phyloP scores from a whole-genome alignment of 495 filamentous ascomycete species.

The Pyrenopolyporus hunteri region DNA sequence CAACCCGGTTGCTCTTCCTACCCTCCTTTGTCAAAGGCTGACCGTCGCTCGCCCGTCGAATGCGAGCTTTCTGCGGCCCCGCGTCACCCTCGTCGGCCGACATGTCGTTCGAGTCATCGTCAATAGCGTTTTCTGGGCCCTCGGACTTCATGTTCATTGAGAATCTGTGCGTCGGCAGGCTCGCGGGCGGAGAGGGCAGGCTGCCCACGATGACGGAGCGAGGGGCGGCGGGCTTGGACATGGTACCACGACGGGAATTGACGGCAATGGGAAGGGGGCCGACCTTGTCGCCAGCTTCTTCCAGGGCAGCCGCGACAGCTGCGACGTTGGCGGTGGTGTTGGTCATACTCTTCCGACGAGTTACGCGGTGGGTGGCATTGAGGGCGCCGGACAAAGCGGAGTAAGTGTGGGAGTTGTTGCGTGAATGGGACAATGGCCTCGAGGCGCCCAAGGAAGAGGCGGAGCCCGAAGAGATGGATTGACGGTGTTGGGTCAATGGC shows the following conservation, averaged over 20 bases:
- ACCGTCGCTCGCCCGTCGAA: conserved; percentile 85
- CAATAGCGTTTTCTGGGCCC: conserved; percentile 62
- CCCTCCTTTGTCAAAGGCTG: conserved; percentile 78
- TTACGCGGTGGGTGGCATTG: conserved; percentile 83
- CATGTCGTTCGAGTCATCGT: conserved; percentile 62
- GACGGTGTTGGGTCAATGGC: conserved; percentile 56
- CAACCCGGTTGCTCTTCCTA: conserved; percentile 74
- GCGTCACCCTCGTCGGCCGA: conserved; percentile 63
- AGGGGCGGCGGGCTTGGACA: conserved; percentile 53
- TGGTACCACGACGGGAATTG: conserved; percentile 56
- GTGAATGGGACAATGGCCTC: conserved; percentile 63
- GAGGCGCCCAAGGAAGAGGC: conserved; percentile 47
- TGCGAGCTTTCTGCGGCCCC: conserved; percentile 69
- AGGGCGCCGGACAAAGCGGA: conserved; percentile 71
- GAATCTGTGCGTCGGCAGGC: conserved; percentile 53
- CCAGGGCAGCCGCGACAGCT: conserved; percentile 76
- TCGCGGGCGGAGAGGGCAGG: conserved; percentile 61
- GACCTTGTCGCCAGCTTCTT: conserved; percentile 63
- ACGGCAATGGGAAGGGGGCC: conserved; percentile 58
- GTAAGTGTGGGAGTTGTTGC: conserved; percentile 82
- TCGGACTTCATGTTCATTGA: conserved; percentile 47
- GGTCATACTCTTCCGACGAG: conserved; percentile 91
- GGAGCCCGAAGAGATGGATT: conserved; percentile 51
- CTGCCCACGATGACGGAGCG: conserved; percentile 57
- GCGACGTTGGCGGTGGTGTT: conserved; percentile 72